These are phyloP conservation scores for Scenedesmus sp. DNA, from an alignment of 163 green algal genomes.

Conservation along the genomic window DNA sequence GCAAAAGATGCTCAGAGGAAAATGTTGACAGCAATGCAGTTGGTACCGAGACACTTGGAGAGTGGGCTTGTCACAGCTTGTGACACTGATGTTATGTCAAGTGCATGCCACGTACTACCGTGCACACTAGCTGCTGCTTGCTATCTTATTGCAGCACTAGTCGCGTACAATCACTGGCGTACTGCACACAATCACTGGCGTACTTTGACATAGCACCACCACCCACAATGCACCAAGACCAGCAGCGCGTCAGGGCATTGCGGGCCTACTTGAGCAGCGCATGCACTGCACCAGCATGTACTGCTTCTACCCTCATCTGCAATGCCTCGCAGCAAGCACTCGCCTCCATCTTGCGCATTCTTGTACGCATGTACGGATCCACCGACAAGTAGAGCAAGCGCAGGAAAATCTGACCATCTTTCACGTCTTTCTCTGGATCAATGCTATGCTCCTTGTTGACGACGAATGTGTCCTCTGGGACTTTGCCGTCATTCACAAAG, in stretches of 20 bases:
- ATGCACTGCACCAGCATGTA: not conserved
- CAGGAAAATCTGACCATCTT: constrained; percentile 30
- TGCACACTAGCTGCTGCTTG: no score
- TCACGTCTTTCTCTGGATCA: not conserved
- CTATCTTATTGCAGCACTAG: no score
- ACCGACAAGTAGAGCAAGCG: constrained; percentile 43
- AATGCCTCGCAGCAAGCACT: not conserved
- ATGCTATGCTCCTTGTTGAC: constrained; percentile 8
- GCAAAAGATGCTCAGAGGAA: no score
- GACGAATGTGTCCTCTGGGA: constrained; percentile 40
- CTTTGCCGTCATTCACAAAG: constrained; percentile 33
- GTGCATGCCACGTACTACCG: no score
- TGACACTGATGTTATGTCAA: no score
- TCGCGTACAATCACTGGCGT: no score
- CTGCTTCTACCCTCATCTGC: not conserved
- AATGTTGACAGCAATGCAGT: no score
- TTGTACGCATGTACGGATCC: constrained; percentile 42
- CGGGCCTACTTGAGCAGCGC: not conserved
- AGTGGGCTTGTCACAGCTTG: no score
- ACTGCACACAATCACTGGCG: not conserved
- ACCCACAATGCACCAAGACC: not conserved
- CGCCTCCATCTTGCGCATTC: constrained; percentile 35
- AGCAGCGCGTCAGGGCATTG: not conserved
- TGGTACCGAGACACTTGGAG: no score
- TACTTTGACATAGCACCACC: not conserved